Base-by-base conservation (phyloP, 2,329 filamentous ascomycete species). In the Neofusicoccum sp. region DNA sequence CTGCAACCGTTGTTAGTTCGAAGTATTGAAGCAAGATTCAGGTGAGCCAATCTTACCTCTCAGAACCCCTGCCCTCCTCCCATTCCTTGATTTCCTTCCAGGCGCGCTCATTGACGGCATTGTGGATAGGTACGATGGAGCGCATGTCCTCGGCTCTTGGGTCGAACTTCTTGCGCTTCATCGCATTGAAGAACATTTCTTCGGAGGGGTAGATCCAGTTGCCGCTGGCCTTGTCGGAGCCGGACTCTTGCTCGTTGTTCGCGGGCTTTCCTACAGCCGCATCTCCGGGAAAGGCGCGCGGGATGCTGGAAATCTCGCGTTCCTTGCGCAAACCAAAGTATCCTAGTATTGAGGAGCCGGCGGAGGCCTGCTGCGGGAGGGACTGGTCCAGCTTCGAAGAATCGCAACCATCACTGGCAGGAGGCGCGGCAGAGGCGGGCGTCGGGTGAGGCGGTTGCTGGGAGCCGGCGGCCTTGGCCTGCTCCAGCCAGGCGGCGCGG, bases 181-280 rank as follows among this genome's bases (percentile, higher is more conserved):
- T 94, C 48, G 95, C 95, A 52, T 96, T 91, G 80, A 98, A 98
- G 83, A 99, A 99, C 88, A 97, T 96, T 73, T 91, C 90, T 76
- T 98, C 94, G 0, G 91, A 95, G 0, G 95, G 95, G 77, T 99
- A 99, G 65, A 99, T 89, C 95, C 95, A 99, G 76, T 97, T 97
- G 0, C 94, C 94, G 0, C 86, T 86, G 41, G 80, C 74, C 56
- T 83, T 80, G 70, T 92, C 88, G 28, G 87, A 83, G 66, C 90
- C 73, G 0, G 73, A 75, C 74, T 97, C 93, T 66, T 85, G 79
- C 78, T 97, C 92, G 65, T 86, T 84, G 77, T 96, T 97, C 12
- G 90, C 88, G 0, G 86, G 84, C 44, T 65, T 31, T 12, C 61
- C 67, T 54, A 71, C 78, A 47, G 77, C 74, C 37, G 72, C 75